These are phyloP conservation scores for Ciborinia camelliae DNA, from an alignment of 2,329 filamentous ascomycete species.

Conservation along the genomic window DNA sequence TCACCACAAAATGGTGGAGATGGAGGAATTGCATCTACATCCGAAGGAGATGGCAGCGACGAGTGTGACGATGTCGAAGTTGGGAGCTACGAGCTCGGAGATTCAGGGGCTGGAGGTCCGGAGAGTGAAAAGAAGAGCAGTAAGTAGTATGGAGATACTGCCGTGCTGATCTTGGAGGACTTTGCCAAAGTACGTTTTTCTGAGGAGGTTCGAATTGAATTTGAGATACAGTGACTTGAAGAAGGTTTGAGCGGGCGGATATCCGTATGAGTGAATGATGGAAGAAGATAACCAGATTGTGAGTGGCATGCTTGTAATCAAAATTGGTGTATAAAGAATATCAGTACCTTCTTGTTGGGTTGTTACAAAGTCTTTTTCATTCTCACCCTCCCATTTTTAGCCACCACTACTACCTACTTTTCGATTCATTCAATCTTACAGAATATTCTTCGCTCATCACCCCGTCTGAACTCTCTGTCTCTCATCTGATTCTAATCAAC, in stretches of 20 bases:
- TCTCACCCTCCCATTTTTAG: too few species aligned
- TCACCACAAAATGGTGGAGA: neutral
- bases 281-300: neutral
- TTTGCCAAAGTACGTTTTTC: neutral
- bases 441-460: too few species aligned
- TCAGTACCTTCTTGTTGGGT: neutral
- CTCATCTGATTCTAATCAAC: neutral
- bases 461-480: neutral
- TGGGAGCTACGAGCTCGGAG: neutral
- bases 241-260: neutral
- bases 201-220: too few species aligned
- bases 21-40: neutral
- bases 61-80: neutral
- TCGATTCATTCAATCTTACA: too few species aligned
- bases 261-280: neutral
- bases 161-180: neutral
- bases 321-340: neutral
- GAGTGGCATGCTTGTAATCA: neutral
- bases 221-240: neutral
- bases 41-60: neutral
- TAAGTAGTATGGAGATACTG: neutral
- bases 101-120: neutral
- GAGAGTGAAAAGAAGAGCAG: too few species aligned
- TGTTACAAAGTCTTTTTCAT: neutral
- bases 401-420: too few species aligned